Percentiles rank a stretch among this genome's conserved stretches.
These are phyloP conservation scores for Eucalyptus victrix DNA, from an alignment of 345 rosid species.

Conservation along the genomic window DNA sequence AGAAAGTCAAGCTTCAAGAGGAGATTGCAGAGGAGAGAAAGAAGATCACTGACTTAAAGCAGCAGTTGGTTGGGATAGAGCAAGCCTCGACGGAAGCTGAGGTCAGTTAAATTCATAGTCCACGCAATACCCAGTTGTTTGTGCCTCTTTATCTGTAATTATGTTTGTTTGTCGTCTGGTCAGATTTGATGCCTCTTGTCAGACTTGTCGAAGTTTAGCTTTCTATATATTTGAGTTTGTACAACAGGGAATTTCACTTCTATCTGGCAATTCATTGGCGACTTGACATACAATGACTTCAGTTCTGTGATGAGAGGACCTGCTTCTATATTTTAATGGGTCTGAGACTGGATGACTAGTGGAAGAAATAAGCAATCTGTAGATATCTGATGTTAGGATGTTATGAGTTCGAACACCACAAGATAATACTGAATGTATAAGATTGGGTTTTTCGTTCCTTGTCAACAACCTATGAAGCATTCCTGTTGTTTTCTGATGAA, in stretches of 20 bases:
- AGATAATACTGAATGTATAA: neutral
- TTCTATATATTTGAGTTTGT: neutral
- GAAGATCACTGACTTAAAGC: constrained; percentile 56
- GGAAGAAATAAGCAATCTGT: neutral
- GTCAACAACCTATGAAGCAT: neutral
- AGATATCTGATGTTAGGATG: neutral
- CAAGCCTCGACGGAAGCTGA: constrained; percentile 59
- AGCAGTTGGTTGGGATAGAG: constrained; percentile 27
- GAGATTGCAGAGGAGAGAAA: constrained; percentile 63
- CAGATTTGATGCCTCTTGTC: neutral
- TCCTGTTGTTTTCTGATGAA: neutral
- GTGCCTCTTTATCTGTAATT: neutral
- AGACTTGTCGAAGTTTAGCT: neutral
- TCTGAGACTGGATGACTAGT: neutral
- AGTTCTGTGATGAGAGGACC: neutral
- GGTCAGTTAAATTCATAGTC: constrained; percentile 25
- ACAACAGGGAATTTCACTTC: neutral
- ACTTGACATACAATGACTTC: neutral
- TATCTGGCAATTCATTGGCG: neutral
- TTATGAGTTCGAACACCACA: neutral
- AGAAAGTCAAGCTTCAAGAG: constrained; percentile 65
- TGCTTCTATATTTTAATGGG: neutral
- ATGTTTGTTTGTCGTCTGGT: neutral
- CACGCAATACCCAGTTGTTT: neutral
- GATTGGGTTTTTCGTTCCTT: neutral